Evolutionary conservation across 2,329 filamentous ascomycete species (phyloP), one percentile per base, ranked within the genome.

Genomic region (Alternaria panax): DNA sequence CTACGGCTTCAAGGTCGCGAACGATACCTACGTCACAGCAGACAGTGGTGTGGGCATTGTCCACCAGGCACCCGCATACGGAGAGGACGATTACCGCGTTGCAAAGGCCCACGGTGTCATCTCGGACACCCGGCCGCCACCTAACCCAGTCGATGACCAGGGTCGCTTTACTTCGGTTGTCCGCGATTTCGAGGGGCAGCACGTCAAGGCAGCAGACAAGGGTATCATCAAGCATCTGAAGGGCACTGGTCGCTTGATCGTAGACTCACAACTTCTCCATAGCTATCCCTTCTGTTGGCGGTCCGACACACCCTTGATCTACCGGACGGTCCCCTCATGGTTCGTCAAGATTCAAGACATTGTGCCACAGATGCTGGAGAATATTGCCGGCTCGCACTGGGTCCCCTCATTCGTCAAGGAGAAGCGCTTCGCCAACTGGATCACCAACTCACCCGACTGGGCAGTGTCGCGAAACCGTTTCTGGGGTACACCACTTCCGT

Each of bases 31-130:
- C 73, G 93, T 97, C 58, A 95, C 92, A 25, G 88, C 90, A 28
- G 93, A 95, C 60, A 93, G 92, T 72, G 94, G 94, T 88, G 92
- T 92, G 32, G 94, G 94, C 73, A 90, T 98, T 63, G 94, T 98
- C 43, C 94, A 98, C 79, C 93, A 97, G 79, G 87, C 94, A 5
- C 94, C 94, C 2, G 92, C 93, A 1, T 97, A 94, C 74, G 94
- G 94, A 86, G 92, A 97, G 80, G 94, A 97, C 66, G 94, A 98
- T 89, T 97, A 96, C 83, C 90, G 89, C 66, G 88, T 95, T 59
- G 92, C 91, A 8, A 78, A 93, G 61, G 88, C 90, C 57, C 83
- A 87, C 45, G 93, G 92, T 41, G 86, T 96, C 69, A 90, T 97
- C 73, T 90, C 80, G 63, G 90, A 93, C 66, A 86, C 87, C 59